Evolutionary conservation across 805 yeast genomes (phyloP).

Genomic region (Cyberlindnera sargentensis): DNA sequence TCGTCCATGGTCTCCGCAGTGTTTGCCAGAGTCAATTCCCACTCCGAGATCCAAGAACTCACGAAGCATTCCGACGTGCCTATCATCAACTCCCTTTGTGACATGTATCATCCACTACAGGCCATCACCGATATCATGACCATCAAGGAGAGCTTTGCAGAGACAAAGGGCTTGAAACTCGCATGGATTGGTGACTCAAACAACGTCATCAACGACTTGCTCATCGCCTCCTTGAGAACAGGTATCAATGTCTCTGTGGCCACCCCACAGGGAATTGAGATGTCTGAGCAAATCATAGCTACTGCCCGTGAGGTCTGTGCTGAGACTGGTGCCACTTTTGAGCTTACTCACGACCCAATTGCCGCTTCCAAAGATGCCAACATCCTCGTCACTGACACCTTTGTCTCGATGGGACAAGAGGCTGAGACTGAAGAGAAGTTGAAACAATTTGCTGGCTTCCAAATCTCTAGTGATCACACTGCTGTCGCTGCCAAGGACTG

Average conservation of each 20-base stretch:
- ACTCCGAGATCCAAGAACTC: slow-evolving; percentile 72
- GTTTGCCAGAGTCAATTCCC: slow-evolving; percentile 91
- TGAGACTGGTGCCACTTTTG: slow-evolving; percentile 45
- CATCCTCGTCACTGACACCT: slow-evolving; percentile 90
- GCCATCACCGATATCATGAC: slow-evolving; percentile 89
- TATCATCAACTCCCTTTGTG: slow-evolving; percentile 89
- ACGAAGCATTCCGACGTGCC: slow-evolving; percentile 82
- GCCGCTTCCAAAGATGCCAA: slow-evolving; percentile 69
- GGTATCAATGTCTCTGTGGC: slow-evolving; percentile 82
- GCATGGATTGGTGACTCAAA: slow-evolving; percentile 98
- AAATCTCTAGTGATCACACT: slow-evolving; percentile 64
- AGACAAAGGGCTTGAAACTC: slow-evolving; percentile 54
- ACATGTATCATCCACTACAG: slow-evolving; percentile 89
- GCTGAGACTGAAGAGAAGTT: slow-evolving; percentile 63
- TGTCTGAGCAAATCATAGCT: slow-evolving; percentile 46
- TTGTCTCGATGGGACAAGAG: slow-evolving; percentile 98
- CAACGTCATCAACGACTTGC: slow-evolving; percentile 89
- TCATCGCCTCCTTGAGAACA: slow-evolving; percentile 76
- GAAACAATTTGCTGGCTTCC: slow-evolving; percentile 80
- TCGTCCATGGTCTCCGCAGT: slow-evolving; percentile 96
- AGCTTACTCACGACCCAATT: slow-evolving; percentile 64
- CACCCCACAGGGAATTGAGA: slow-evolving; percentile 70
- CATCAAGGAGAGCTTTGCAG: slow-evolving; percentile 68
- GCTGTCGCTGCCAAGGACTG: slow-evolving; percentile 56
- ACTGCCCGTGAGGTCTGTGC: slow-evolving; percentile 48